phyloP scores from a whole-genome alignment of 176 grass and related monocot species.

The Oropetium thomaeum region DNA sequence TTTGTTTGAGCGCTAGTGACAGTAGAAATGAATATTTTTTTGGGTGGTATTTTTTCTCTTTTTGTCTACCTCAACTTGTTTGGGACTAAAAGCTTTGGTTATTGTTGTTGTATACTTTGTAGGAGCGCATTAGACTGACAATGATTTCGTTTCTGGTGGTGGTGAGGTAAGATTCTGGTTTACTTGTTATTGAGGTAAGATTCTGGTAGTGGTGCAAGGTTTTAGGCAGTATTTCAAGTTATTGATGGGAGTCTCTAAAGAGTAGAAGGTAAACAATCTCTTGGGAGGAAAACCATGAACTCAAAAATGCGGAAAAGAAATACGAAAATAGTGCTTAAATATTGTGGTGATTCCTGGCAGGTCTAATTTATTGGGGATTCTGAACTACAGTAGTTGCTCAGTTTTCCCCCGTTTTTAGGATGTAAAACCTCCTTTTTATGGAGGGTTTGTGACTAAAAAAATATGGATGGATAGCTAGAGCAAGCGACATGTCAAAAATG shows the following conservation, averaged over 20 bases:
- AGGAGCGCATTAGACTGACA: conserved; percentile 40
- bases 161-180: conserved; percentile 32
- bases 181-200: conserved; percentile 24
- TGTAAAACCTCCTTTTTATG: conserved; percentile 5
- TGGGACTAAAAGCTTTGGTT: too few species aligned
- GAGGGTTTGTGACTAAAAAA: neutral
- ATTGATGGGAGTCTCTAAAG: conserved; percentile 22
- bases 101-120: conserved; percentile 15
- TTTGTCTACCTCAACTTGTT: too few species aligned
- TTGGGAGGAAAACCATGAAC: neutral
- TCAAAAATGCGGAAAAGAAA: neutral
- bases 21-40: conserved; percentile 30
- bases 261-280: neutral
- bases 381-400: neutral
- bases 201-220: conserved; percentile 17
- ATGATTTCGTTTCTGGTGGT: conserved; percentile 16
- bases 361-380: neutral
- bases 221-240: conserved; percentile 7
- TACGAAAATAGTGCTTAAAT: neutral
- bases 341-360: neutral
- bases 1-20: conserved; percentile 40
- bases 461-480: neutral
- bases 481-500: neutral
- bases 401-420: conserved; percentile 12
- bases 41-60: conserved; percentile 43